phyloP scores from a whole-genome alignment of 192 early-diverging fungal species.

The Mortierella alpina region DNA sequence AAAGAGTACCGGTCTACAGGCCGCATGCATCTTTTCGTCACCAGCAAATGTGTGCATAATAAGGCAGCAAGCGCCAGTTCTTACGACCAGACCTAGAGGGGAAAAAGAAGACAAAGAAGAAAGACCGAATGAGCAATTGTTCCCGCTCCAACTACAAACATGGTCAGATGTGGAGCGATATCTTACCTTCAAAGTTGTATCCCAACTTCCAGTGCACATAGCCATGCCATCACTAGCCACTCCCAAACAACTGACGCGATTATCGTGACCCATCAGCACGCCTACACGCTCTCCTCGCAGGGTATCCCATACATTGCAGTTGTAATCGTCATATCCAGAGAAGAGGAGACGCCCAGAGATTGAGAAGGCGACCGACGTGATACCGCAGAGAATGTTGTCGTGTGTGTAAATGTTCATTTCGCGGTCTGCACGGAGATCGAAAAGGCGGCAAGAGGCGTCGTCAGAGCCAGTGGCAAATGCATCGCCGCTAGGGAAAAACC shows the following conservation, averaged over 20 bases:
- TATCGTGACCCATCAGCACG: conserved; percentile 94
- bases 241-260: conserved; percentile 96
- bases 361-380: conserved; percentile 98
- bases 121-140: background rate
- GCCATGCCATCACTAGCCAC: conserved; percentile 98
- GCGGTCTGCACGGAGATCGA: conserved; percentile 97
- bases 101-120: background rate
- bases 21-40: too few species aligned
- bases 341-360: conserved; percentile 96
- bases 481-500: conserved; percentile 99
- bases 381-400: conserved; percentile 98
- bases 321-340: conserved; percentile 99
- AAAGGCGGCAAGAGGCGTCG: conserved; percentile 99
- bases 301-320: conserved; percentile 99
- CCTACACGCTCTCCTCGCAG: conserved; percentile 95
- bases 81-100: conserved; percentile 22
- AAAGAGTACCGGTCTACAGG: too few species aligned
- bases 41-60: too few species aligned
- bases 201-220: conserved; percentile 98
- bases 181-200: conserved; percentile 94
- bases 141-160: too few species aligned
- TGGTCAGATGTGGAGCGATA: background rate
- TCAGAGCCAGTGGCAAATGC: conserved; percentile 98
- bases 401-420: conserved; percentile 98
- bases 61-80: too few species aligned